phyloP scores from a whole-genome alignment of 148 eudicot genomes.

The Nyssa sinensis region DNA sequence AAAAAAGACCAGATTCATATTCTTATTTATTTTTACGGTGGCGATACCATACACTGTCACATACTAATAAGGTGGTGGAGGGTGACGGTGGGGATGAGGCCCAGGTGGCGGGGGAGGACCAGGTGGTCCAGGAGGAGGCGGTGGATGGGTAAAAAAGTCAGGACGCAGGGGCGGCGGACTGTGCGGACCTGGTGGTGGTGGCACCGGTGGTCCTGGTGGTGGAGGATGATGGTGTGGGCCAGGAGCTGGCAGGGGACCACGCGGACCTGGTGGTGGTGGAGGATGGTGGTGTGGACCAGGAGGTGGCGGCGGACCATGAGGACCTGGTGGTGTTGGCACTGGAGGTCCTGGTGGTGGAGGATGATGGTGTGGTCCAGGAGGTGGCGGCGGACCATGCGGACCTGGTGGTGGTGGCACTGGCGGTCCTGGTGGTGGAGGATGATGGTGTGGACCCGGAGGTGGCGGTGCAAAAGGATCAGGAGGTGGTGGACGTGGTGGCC shows the following conservation, averaged over 20 bases:
- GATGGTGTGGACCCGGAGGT: constrained; percentile 10
- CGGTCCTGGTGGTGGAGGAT: constrained; percentile 8
- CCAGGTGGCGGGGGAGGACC: constrained; percentile 22
- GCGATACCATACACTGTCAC: too few relatives aligned
- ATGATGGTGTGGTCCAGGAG: constrained; percentile 11
- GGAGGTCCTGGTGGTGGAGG: constrained; percentile 19
- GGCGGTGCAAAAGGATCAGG: constrained; percentile 20
- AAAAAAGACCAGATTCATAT: too few relatives aligned
- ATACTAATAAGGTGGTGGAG: constrained; percentile 24
- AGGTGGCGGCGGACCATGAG: constrained; percentile 1
- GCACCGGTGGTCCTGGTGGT: constrained; percentile 3
- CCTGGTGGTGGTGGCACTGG: constrained; percentile 5
- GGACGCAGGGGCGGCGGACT: constrained; percentile 30
- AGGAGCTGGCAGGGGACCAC: constrained; percentile 24
- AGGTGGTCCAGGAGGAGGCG: constrained; percentile 20
- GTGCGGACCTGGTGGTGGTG: constrained; percentile 21
- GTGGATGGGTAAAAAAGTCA: background rate
- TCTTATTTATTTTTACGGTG: too few relatives aligned
- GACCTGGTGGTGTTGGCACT: constrained; percentile 15
- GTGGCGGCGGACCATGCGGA: constrained; percentile 13
- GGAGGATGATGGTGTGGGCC: background rate
- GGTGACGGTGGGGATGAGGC: constrained; percentile 11
- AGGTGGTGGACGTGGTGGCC: constrained; percentile 12
- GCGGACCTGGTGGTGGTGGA: constrained; percentile 15
- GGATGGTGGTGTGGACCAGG: constrained; percentile 13